Base-by-base conservation (phyloP, 2,329 filamentous ascomycete genomes). In the Fusarium praegraminearum region DNA sequence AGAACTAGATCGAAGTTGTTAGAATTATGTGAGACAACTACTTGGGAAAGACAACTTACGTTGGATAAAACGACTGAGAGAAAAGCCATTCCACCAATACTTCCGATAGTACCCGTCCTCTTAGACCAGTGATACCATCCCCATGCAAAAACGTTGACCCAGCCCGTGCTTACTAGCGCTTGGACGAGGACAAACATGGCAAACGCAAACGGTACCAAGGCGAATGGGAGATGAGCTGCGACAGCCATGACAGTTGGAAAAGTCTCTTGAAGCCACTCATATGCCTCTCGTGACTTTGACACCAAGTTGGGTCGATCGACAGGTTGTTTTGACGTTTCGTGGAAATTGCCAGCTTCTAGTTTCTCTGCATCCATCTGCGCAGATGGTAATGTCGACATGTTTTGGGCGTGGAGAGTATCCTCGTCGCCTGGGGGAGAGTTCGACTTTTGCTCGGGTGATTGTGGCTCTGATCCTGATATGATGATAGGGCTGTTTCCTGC, bases 131-230 rank as follows among this genome's bases (percentile, higher is more conserved):
- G 87, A 60, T 91, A 86, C 91, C 91, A 93, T 2, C 90, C 91
- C 52, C 91, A 83, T 0, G 90, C 91, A 70, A 93, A 93, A 0
- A 93, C 89, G 0, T 86, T 85, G 0, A 93, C 88, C 91, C 91
- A 93, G 13, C 91, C 91, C 67, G 91, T 93, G 0, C 89, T 92
- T 0, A 91, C 90, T 2, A 93, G 79, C 0, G 86, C 90, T 74
- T 93, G 90, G 0, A 93, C 91, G 0, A 93, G 84, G 12, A 93
- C 84, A 65, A 93, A 93, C 91, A 93, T 93, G 65, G 86, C 83
- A 58, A 93, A 89, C 0, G 90, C 88, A 72, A 93, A 93, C 0
- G 91, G 91, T 0, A 93, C 83, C 0, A 93, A 84, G 0, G 89
- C 85, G 55, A 91, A 87, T 0, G 91, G 91, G 3, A 93, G 81